Evolutionary conservation across 108 stramenopile genomes (phyloP).

Genomic region (Cyclotella sp.): DNA sequence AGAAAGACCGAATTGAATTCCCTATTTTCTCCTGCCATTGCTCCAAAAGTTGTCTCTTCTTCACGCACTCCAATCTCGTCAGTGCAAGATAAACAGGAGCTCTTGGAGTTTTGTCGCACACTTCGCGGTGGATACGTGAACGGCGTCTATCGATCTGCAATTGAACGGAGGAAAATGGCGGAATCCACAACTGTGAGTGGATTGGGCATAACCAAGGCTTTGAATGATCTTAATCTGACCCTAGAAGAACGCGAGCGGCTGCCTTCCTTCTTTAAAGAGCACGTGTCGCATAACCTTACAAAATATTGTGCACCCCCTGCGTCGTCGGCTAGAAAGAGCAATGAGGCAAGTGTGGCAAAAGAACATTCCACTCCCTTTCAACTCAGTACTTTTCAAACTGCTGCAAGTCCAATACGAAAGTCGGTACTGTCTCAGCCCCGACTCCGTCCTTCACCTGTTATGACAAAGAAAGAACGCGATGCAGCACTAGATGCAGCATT

Average conservation of each 20-base stretch:
- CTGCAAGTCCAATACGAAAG: slow-evolving; percentile 6
- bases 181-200: slow-evolving; percentile 50
- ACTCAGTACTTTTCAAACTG: not conserved
- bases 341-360: not conserved
- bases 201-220: slow-evolving; percentile 40
- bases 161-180: slow-evolving; percentile 77
- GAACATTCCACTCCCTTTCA: not conserved
- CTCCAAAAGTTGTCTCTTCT: slow-evolving; percentile 23
- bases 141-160: slow-evolving; percentile 72
- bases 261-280: slow-evolving; percentile 52
- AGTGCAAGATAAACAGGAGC: slow-evolving; percentile 46
- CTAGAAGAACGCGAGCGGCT: slow-evolving; percentile 56
- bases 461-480: slow-evolving; percentile 36
- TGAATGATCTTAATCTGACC: slow-evolving; percentile 65
- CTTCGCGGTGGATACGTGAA: slow-evolving; percentile 78
- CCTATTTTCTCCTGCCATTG: slow-evolving; percentile 46
- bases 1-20: slow-evolving; percentile 43
- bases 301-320: slow-evolving; percentile 28
- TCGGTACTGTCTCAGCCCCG: slow-evolving; percentile 23
- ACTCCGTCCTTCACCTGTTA: slow-evolving; percentile 38
- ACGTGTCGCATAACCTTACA: slow-evolving; percentile 17
- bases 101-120: slow-evolving; percentile 62
- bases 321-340: not conserved
- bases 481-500: slow-evolving; percentile 17
- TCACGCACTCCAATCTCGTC: slow-evolving; percentile 28